These are phyloP conservation scores for Boletus rubroflammeus DNA, from an alignment of 768 basidiomycete species.

Conservation along the genomic window DNA sequence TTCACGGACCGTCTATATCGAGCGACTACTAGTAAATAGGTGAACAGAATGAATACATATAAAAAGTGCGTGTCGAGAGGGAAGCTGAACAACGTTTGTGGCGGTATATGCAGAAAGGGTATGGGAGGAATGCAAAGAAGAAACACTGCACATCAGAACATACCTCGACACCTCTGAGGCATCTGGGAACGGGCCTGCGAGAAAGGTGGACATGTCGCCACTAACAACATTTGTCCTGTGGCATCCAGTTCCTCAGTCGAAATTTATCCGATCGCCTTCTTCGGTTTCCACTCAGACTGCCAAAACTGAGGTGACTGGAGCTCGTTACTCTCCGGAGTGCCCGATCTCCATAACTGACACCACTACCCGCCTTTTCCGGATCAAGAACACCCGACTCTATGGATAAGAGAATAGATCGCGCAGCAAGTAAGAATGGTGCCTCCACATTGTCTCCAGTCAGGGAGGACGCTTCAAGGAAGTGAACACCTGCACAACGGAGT, in stretches of 20 bases:
- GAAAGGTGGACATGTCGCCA: not conserved
- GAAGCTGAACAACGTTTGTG: constrained; percentile 3
- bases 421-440: constrained; percentile 85
- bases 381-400: constrained; percentile 90
- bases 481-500: constrained; percentile 57
- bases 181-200: not conserved
- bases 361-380: constrained; percentile 92
- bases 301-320: constrained; percentile 85
- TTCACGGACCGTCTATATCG: constrained; percentile 20
- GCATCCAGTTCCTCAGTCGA: constrained; percentile 59
- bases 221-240: constrained; percentile 66
- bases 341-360: constrained; percentile 95
- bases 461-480: constrained; percentile 93
- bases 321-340: constrained; percentile 87
- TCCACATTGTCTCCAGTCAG: constrained; percentile 91
- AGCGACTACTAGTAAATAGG: constrained; percentile 20
- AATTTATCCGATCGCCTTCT: constrained; percentile 56
- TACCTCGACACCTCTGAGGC: constrained; percentile 13
- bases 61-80: constrained; percentile 9
- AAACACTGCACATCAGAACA: constrained; percentile 12
- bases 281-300: constrained; percentile 69
- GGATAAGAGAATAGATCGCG: constrained; percentile 82
- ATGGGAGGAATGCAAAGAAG: constrained; percentile 17
- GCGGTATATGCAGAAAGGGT: constrained; percentile 25
- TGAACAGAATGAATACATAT: constrained; percentile 14